A percentile compares a stretch with the other conserved stretches of the same genome.
phyloP scores from a whole-genome alignment of 805 yeast species.

The Grigorovia yakushimaensis region DNA sequence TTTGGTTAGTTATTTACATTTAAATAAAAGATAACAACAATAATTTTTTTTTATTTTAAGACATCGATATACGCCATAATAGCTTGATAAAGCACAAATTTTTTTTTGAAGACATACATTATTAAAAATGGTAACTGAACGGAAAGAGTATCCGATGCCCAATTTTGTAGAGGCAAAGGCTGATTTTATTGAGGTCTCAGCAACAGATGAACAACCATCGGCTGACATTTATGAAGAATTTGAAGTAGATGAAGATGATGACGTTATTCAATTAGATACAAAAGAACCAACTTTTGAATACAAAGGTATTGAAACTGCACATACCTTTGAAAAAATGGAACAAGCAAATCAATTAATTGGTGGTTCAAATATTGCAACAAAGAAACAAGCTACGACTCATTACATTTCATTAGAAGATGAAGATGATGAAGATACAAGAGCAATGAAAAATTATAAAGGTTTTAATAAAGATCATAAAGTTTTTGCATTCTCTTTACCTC shows the following conservation, averaged over 20 bases:
- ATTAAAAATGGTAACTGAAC: background rate
- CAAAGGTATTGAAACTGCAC: conserved; percentile 5
- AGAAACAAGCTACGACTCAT: conserved; percentile 2
- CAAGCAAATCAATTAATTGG: conserved; percentile 9
- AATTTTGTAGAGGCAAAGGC: conserved; percentile 3
- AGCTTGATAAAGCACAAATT: background rate
- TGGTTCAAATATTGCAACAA: conserved; percentile 6
- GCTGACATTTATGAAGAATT: background rate
- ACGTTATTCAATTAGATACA: background rate
- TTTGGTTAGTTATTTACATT: background rate
- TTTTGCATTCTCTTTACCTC: conserved; percentile 32
- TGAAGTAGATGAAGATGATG: background rate
- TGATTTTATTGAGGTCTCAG: conserved; percentile 2
- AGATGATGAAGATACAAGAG: conserved; percentile 9
- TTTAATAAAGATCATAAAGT: conserved; percentile 22
- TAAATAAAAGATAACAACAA: too few species aligned
- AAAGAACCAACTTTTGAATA: conserved; percentile 2
- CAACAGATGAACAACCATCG: conserved; percentile 6
- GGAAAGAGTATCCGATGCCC: conserved; percentile 2
- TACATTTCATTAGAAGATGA: conserved; percentile 7
- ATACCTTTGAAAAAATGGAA: conserved; percentile 7
- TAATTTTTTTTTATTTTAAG: too few species aligned
- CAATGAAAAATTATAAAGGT: conserved; percentile 3
- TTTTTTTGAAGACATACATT: background rate
- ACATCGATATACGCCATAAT: too few species aligned